These are phyloP conservation scores for Kodamaea sagamina DNA, from an alignment of 805 yeast genomes.

Conservation along the genomic window DNA sequence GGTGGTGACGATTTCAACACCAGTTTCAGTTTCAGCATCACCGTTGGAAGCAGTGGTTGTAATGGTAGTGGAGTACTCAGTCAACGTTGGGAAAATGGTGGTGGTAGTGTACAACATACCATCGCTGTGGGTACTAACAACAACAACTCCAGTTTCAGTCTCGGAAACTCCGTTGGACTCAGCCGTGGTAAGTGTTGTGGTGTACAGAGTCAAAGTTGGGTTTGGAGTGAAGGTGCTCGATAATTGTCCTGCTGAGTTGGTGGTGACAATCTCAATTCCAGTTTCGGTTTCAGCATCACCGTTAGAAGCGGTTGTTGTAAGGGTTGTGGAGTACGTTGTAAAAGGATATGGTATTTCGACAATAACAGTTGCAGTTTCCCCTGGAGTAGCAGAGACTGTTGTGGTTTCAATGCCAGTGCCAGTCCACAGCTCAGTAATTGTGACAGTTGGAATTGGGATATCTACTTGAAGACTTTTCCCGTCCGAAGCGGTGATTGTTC, in stretches of 20 bases:
- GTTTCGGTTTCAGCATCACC: constrained; percentile 12
- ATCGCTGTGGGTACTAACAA: no score
- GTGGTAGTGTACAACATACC: not conserved
- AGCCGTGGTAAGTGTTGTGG: no score
- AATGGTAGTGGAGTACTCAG: constrained; percentile 4
- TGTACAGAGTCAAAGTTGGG: no score
- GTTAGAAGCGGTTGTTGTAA: constrained; percentile 8
- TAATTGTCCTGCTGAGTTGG: no score
- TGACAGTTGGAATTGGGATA: constrained; percentile 19
- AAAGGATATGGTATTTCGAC: constrained; percentile 12
- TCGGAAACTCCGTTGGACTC: no score
- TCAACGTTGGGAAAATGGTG: no score
- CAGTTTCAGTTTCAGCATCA: no score
- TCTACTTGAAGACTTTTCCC: constrained; percentile 16
- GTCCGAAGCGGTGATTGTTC: not conserved
- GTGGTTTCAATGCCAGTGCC: constrained; percentile 7
- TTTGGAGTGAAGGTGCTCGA: no score
- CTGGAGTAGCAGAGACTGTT: constrained; percentile 11
- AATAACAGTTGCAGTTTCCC: constrained; percentile 15
- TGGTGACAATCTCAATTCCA: constrained; percentile 13
- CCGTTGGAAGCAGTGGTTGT: no score
- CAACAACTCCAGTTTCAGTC: no score
- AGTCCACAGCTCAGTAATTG: constrained; percentile 10
- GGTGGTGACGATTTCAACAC: no score
- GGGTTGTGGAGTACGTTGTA: constrained; percentile 7